Base-by-base conservation (phyloP, 495 filamentous ascomycete species). In the Talaromyces nanjingensis region DNA sequence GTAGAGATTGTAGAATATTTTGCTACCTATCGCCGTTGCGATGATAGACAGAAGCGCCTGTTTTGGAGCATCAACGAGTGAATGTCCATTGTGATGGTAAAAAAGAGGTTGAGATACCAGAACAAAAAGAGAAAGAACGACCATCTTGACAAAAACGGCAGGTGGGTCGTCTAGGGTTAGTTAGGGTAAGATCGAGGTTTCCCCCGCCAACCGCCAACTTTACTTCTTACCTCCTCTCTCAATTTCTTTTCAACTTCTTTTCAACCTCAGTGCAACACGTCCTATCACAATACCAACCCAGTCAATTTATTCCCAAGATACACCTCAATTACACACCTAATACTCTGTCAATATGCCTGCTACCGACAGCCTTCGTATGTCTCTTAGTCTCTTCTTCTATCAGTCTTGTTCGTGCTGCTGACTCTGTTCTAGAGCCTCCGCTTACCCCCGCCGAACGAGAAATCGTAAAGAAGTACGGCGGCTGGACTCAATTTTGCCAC, bases 381-480 rank as follows among this genome's bases (percentile, higher is more conserved):
- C 12, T 34, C 12, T 11, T 29, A 34, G 4, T 20, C 11, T n/a
- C n/a, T n/a, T 4, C 27, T n/a, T 29, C 54, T 57, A 33, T n/a
- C 12, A 22, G 18, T 18, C 54, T 57, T 6, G 29, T 57, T 31
- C 16, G 16, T 62, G 60, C 18, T 53, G 12, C 45, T 62, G 42
- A 49, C 16, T 14, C 14, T 49, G 2, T 6, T 53, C 8, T 34
- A 77, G 75, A 76, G 8, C 74, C 74, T n/a, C 65, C 68, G 39
- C 70, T 75, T 9, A 68, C 67, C 24, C 66, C 69, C 5, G 67
- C 64, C 8, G 70, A 77, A 49, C 69, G 71, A 11, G 59, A 49
- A 0, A 71, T 73, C 22, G 72, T 77, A 25, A 74, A 73, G 53
- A 42, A 58, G 27, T 77, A 74, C 49, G 75, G 72, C 2, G 69